Percentiles rank a stretch among this genome's conserved stretches.
These are phyloP conservation scores for Eucalyptus virginea DNA, from an alignment of 345 rosid genomes.

Conservation along the genomic window DNA sequence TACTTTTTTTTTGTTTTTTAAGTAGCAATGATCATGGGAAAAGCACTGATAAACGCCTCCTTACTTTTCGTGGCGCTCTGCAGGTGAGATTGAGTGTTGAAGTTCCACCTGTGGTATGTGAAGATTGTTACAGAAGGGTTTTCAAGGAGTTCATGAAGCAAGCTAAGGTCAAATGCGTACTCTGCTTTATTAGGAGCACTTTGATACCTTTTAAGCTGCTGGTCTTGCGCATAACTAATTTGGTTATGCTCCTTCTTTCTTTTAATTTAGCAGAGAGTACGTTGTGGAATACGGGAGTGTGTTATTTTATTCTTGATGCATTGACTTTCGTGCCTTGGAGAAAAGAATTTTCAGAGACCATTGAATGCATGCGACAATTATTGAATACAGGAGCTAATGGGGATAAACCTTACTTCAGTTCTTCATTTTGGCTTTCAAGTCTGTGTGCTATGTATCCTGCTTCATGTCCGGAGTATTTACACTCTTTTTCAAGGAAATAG, in stretches of 20 bases:
- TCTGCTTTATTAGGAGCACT: background rate
- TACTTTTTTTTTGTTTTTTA: background rate
- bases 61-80: background rate
- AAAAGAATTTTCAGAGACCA: background rate
- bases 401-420: background rate
- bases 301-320: background rate
- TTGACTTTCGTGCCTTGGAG: background rate
- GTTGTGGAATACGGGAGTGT: background rate
- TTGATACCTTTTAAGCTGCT: background rate
- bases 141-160: constrained; percentile 55
- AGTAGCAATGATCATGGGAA: background rate
- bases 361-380: background rate
- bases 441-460: background rate
- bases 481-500: background rate
- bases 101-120: constrained; percentile 60
- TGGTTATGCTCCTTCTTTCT: background rate
- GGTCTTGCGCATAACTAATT: background rate
- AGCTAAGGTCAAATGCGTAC: constrained; percentile 39
- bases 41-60: background rate
- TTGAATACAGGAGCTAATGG: background rate
- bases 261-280: background rate
- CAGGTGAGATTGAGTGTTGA: constrained; percentile 66
- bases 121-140: constrained; percentile 71
- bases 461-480: background rate
- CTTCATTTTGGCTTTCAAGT: background rate